Conservation (phyloP, 1,139 yeast genomes). For the Lodderomyces theae region DNA sequence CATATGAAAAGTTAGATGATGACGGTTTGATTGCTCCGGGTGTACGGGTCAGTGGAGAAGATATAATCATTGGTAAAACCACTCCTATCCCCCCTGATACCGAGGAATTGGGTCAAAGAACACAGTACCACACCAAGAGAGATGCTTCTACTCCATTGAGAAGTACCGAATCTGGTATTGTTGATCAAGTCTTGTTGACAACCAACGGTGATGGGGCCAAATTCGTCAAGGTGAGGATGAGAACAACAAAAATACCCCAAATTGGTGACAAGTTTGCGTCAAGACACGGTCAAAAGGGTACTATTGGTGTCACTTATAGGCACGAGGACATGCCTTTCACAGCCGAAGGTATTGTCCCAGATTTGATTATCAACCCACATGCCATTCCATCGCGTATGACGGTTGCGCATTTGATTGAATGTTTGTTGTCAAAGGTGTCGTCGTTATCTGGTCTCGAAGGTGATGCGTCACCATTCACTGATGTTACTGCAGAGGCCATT, state of each 20-base stretch:
- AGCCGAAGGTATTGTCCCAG: slow-evolving; percentile 96
- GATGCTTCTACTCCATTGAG: slow-evolving; percentile 98
- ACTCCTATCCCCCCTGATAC: slow-evolving; percentile 98
- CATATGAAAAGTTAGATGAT: slow-evolving; percentile 95
- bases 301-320: slow-evolving; percentile 97
- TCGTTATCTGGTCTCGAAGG: slow-evolving; percentile 95
- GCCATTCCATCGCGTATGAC: slow-evolving; percentile 99
- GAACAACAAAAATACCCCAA: slow-evolving; percentile 97
- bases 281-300: slow-evolving; percentile 99
- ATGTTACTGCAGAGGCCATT: slow-evolving; percentile 95
- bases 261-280: slow-evolving; percentile 99
- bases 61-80: slow-evolving; percentile 95
- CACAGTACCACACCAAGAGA: slow-evolving; percentile 95
- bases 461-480: slow-evolving; percentile 98
- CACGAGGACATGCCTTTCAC: slow-evolving; percentile 99
- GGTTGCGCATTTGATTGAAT: slow-evolving; percentile 98
- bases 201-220: slow-evolving; percentile 98
- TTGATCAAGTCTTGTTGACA: slow-evolving; percentile 93
- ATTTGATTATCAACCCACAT: slow-evolving; percentile 94
- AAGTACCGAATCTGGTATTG: slow-evolving; percentile 97
- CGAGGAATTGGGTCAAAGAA: slow-evolving; percentile 97
- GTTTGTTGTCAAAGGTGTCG: slow-evolving; percentile 92
- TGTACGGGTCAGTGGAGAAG: slow-evolving; percentile 97
- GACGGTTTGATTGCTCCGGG: slow-evolving; percentile 99
- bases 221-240: slow-evolving; percentile 96